These are phyloP conservation scores for Aquilaria malaccensis DNA, from an alignment of 345 rosid genomes.

Conservation along the genomic window DNA sequence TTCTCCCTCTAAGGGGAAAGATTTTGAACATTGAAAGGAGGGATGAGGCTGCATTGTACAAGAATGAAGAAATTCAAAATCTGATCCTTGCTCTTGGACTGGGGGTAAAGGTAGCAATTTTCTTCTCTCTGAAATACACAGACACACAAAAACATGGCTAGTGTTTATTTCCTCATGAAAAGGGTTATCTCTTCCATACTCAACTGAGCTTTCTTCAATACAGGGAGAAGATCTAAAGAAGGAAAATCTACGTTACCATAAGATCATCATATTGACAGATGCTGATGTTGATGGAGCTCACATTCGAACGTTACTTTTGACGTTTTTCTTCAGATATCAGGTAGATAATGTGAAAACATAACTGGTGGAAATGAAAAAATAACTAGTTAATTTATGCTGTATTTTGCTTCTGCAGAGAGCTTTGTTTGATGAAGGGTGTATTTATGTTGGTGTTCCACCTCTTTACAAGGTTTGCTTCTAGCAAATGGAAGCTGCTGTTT, in stretches of 20 bases:
- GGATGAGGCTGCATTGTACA: constrained; percentile 98
- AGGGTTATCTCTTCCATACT: constrained; percentile 8
- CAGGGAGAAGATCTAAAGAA: constrained; percentile 93
- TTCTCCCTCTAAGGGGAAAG: constrained; percentile 97
- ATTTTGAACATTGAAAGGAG: constrained; percentile 88
- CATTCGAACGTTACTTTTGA: constrained; percentile 82
- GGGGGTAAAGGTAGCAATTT: constrained; percentile 71
- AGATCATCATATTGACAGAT: constrained; percentile 94
- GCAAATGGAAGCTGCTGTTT: constrained; percentile 7
- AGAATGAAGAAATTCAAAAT: constrained; percentile 95
- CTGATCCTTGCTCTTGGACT: constrained; percentile 93
- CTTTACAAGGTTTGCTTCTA: constrained; percentile 64
- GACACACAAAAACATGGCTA: not conserved
- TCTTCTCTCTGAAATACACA: not conserved
- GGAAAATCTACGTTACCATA: constrained; percentile 85
- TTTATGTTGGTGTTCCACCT: constrained; percentile 98
- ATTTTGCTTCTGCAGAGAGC: constrained; percentile 52
- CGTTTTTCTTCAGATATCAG: constrained; percentile 98
- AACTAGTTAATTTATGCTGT: constrained; percentile 4
- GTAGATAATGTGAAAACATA: constrained; percentile 26
- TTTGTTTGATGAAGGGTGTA: constrained; percentile 85
- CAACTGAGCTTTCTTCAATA: constrained; percentile 11
- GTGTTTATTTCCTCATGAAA: constrained; percentile 3
- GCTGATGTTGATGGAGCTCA: constrained; percentile 99
- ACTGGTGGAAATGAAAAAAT: not conserved